Conservation (phyloP, 176 grass and related monocot genomes). For the Ensete ventricosum region DNA sequence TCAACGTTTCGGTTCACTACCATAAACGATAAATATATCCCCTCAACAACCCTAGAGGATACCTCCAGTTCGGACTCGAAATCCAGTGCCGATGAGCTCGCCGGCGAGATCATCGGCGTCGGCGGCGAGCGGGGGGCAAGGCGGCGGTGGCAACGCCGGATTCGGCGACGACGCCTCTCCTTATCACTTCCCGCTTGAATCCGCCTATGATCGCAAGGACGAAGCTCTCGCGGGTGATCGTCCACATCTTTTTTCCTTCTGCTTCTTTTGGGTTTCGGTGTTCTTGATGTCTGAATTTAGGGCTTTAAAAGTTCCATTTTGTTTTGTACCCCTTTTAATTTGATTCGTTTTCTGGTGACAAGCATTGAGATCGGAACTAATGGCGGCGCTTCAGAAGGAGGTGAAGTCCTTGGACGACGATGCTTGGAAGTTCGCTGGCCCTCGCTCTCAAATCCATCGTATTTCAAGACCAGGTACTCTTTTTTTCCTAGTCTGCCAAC, state of each 20-base stretch:
- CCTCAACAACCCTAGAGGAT: too few species aligned
- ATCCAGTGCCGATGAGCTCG: constrained; percentile 43
- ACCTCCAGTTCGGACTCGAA: background rate
- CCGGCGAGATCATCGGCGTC: constrained; percentile 80
- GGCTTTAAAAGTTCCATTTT: background rate
- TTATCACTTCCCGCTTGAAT: constrained; percentile 37
- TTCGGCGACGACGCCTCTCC: constrained; percentile 15
- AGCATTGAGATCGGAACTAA: constrained; percentile 70
- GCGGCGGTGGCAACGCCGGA: constrained; percentile 1
- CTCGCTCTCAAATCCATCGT: constrained; percentile 66
- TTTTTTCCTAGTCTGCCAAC: background rate
- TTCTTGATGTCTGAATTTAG: background rate
- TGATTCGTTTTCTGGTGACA: background rate
- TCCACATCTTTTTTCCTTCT: background rate
- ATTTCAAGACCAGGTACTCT: constrained; percentile 57
- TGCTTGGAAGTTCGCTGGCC: constrained; percentile 77
- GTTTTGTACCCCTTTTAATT: background rate
- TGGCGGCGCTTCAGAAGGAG: constrained; percentile 70
- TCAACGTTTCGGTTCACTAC: too few species aligned
- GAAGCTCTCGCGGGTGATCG: constrained; percentile 54
- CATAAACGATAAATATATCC: too few species aligned
- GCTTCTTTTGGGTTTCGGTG: background rate
- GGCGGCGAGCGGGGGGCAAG: constrained; percentile 51
- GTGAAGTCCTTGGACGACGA: constrained; percentile 86
- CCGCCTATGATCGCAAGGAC: constrained; percentile 61